Evolutionary conservation across 768 basidiomycete genomes (phyloP), one percentile per base, ranked within the genome.

Genomic region (Tricholoma matsutake): DNA sequence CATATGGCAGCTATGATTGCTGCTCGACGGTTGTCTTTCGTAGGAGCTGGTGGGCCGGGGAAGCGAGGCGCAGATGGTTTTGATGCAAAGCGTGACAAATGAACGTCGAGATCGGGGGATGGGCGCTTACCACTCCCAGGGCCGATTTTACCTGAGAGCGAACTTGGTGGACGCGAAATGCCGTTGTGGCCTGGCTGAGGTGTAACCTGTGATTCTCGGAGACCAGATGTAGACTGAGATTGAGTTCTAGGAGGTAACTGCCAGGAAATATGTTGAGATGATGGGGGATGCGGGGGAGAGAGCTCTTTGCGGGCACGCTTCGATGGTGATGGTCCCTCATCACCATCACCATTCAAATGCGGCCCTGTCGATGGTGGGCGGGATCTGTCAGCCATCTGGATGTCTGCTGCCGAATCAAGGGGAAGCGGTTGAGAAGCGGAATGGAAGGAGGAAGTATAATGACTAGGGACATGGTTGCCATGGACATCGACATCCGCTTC

Each of bases 231-330:
- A 16, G 72, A 72, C 66, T 69, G 78, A 64, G 71, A 69, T 68
- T 64, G 75, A 61, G 55, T 62, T 63, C 71, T 66, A 67, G 70
- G 29, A 51, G 72, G 68, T 47, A 72, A 60, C 67, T 76, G 65
- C 74, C 75, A 72, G 39, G 75, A 63, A 57, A 71, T 62, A 58
- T 72, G 65, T 63, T 78, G 77, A 8, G 71, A 70, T 16, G 71
- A 61, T 56, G 68, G 77, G 37, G 75, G 71, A 31, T 66, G 64
- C 14, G 73, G 75, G 35, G 75, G 66, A 18, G 70, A 73, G 22
- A 34, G 56, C 29, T 90, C 88, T 51, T 79, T 86, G 28, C 91
- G 87, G 25, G 79, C 73, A 39, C 90, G 87, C 72, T 92, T 92
- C n/a, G 81, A 74, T 6, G 88, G 88, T 2, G 89, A 86, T 4